Evolutionary conservation across 306 rosid genomes (phyloP), one percentile per base, ranked within the genome.

Genomic region (Vachellia collinsii): DNA sequence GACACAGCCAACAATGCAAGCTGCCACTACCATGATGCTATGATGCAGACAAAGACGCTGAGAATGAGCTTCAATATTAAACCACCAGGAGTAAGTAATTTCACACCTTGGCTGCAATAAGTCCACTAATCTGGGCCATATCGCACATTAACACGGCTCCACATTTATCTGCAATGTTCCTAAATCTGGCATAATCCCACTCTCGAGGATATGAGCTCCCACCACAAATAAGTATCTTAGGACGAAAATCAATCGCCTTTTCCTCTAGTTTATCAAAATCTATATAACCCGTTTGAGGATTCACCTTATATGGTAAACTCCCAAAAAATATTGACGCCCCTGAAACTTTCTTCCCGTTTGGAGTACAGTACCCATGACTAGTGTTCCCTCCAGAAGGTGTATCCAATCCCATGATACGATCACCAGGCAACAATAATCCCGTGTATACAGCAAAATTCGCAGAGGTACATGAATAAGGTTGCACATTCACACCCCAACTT

Each of bases 91-190:
- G 75, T 42, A 64, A 71, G 51, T n/a, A 13, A 65, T 38, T 79
- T 85, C 94, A 81, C 75, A 94, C 98, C 97, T 92, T 92, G 25
- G 97, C 97, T 8, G 94, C 97, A 29, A 92, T 81, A 34, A 94
- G 79, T n/a, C 98, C 97, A 77, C 98, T 94, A 74, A 94, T 91
- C 83, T 92, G 97, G 23, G 98, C 98, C 97, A 94, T 94, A 82
- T 92, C 98, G 76, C 97, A 92, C 89, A 94, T 70, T 29, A 94
- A 79, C 41, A 90, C 97, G 25, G 97, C 93, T 62, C 97, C 97
- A 72, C 98, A 92, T 76, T 91, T 92, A 79, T 92, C 97, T 0
- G 98, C 93, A 85, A 94, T 87, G 58, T 87, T 92, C 86, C 98
- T 85, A 90, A 94, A 92, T 82, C 97, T 91, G 0, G 92, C 88